Base-by-base conservation (phyloP, 805 yeast genomes). In the Kluyveromyces aestuarii region DNA sequence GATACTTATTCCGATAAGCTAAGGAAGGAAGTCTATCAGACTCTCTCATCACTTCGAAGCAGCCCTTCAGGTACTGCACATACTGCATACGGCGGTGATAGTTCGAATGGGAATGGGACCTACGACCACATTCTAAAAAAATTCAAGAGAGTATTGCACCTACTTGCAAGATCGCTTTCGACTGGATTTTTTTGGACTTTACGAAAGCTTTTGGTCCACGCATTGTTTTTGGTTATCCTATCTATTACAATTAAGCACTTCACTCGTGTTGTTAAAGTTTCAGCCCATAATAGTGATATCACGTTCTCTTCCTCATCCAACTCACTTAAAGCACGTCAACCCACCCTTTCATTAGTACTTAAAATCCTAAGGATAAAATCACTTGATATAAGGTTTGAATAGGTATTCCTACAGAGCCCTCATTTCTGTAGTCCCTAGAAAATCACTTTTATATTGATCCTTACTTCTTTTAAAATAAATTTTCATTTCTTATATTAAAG, bases 1-100 rank as follows among this genome's bases (percentile, higher is more conserved):
- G 53, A 50, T 27, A 37, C 45, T 11, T 40, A 37, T 36, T 50
- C 53, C 8, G 42, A 47, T 8, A 49, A 48, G 9, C 25, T 50
- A 27, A 47, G 53, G 19, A 41, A 45, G 18, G 53, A 50, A 40
- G 46, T 50, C 4, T 50, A 50, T 39, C 49, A 50, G 17, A 48
- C 53, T 9, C 45, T 43, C 2, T 21, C 45, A 19, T 10, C n/a
- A 4, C 45, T 43, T 3, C 45, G 39, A 43, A 21, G 25, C 6
- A 13, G n/a, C 10, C n/a, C 14, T 11, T 30, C 35, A 11, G 35
- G 8, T 30, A 13, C 35, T 13, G 14, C 35, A 11, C 35, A 30
- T 11, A 30, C 35, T 13, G 3, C 14, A 10, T 13, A 13, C 14
- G 35, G 8, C 3, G 35, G 14, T 7, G 35, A 30, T 7, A 30